phyloP scores from a whole-genome alignment of 306 rosid species.

The Citrullus colocynthis region DNA sequence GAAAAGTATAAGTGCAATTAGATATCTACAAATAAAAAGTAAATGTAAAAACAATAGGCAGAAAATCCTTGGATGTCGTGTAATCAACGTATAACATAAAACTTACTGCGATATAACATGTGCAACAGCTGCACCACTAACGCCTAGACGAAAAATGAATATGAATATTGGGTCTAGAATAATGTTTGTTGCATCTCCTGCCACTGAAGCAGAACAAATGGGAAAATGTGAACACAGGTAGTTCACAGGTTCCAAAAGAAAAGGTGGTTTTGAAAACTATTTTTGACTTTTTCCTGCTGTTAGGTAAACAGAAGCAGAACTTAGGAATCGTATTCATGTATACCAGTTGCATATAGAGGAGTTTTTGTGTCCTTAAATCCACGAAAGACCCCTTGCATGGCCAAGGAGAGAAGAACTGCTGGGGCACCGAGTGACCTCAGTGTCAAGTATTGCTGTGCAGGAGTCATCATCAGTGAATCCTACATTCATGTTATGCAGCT shows the following conservation, averaged over 20 bases:
- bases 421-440: constrained; percentile 96
- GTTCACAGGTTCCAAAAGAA: not conserved
- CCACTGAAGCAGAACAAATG: constrained; percentile 41
- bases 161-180: constrained; percentile 75
- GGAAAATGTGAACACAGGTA: constrained; percentile 2
- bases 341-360: constrained; percentile 86
- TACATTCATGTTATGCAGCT: constrained; percentile 21
- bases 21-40: constrained; percentile 35
- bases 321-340: constrained; percentile 3
- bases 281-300: not conserved
- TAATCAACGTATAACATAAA: not conserved
- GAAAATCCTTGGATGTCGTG: not conserved
- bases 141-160: constrained; percentile 50
- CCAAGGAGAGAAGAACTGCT: constrained; percentile 87
- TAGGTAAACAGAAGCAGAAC: not conserved
- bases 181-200: constrained; percentile 77
- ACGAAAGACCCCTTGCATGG: constrained; percentile 93
- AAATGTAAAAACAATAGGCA: not conserved
- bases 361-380: constrained; percentile 91
- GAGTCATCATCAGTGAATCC: constrained; percentile 76
- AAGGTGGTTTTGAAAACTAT: not conserved
- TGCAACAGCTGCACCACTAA: constrained; percentile 88
- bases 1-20: constrained; percentile 52
- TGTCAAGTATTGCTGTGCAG: constrained; percentile 64
- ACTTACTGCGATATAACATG: constrained; percentile 96